Percentiles rank a stretch among this genome's conserved stretches.
Conservation (phyloP, 352 stramenopile species). For the Globisporangium solare region DNA sequence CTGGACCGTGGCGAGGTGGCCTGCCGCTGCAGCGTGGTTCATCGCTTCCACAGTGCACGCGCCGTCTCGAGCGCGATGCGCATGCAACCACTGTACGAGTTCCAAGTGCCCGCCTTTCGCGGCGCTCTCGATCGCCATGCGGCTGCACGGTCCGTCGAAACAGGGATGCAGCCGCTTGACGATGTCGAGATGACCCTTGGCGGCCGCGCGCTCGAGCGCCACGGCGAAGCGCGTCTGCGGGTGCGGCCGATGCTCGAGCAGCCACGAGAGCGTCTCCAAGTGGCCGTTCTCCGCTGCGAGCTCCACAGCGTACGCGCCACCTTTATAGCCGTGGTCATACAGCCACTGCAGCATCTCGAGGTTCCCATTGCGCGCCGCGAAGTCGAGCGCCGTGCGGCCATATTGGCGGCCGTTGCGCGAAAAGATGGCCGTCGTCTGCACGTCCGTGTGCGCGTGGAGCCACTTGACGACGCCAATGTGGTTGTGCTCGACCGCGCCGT, state of each 20-base stretch:
- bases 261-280: not conserved
- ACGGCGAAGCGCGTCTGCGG: not conserved
- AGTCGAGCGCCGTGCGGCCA: slow-evolving; percentile 5
- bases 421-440: slow-evolving; percentile 6
- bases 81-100: not conserved
- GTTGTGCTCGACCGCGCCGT: slow-evolving; percentile 6
- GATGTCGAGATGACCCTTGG: not conserved
- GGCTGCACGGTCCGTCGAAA: not conserved
- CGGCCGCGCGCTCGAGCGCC: not conserved
- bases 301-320: not conserved
- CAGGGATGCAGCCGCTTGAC: not conserved
- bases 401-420: slow-evolving; percentile 7
- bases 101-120: not conserved
- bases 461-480: slow-evolving; percentile 10
- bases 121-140: not conserved
- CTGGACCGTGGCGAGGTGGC: slow-evolving; percentile 25
- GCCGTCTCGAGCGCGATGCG: not conserved
- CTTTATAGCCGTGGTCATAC: not conserved
- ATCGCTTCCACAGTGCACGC: slow-evolving; percentile 16
- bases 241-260: not conserved
- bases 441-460: slow-evolving; percentile 12
- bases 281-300: not conserved
- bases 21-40: slow-evolving; percentile 22
- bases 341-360: slow-evolving; percentile 4
- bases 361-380: slow-evolving; percentile 2